A percentile compares a stretch with the other conserved stretches of the same genome.
Conservation (phyloP, 2,329 filamentous ascomycete genomes). For the Pleoardoris graminearum region DNA sequence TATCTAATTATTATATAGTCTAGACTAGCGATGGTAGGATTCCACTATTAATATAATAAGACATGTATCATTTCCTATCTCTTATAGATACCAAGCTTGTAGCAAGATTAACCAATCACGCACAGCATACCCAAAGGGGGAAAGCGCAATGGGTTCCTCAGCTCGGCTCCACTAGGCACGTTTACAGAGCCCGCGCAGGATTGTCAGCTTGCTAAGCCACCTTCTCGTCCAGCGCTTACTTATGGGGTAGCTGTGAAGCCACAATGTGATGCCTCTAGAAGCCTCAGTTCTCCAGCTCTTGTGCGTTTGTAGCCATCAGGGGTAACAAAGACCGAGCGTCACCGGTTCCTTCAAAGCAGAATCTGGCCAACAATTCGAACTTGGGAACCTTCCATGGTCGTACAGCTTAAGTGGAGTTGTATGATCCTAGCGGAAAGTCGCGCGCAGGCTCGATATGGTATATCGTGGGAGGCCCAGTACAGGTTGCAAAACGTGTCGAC, state of each 20-base stretch:
- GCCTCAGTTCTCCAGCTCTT: neutral
- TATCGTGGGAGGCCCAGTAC: conserved; percentile 41
- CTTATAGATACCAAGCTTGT: too few species aligned
- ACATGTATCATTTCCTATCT: too few species aligned
- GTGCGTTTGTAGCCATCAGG: neutral
- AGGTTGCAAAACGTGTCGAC: conserved; percentile 43
- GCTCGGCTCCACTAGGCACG: neutral
- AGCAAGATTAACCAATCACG: conserved; percentile 13
- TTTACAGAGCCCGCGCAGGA: neutral
- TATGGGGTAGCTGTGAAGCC: conserved; percentile 4
- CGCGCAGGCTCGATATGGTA: conserved; percentile 28
- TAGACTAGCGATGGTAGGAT: too few species aligned
- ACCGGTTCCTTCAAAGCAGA: neutral
- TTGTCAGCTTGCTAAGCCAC: conserved; percentile 8
- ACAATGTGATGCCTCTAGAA: neutral
- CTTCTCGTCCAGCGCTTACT: neutral
- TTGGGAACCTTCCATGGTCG: neutral
- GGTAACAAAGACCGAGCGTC: neutral
- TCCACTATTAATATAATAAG: too few species aligned
- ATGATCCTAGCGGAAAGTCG: neutral
- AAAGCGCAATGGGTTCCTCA: neutral
- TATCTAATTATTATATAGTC: too few species aligned
- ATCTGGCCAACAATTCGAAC: neutral
- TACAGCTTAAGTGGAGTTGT: neutral
- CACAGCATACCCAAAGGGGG: conserved; percentile 14